Base-by-base conservation (phyloP, 163 green algal genomes). In the Scenedesmus sp. region DNA sequence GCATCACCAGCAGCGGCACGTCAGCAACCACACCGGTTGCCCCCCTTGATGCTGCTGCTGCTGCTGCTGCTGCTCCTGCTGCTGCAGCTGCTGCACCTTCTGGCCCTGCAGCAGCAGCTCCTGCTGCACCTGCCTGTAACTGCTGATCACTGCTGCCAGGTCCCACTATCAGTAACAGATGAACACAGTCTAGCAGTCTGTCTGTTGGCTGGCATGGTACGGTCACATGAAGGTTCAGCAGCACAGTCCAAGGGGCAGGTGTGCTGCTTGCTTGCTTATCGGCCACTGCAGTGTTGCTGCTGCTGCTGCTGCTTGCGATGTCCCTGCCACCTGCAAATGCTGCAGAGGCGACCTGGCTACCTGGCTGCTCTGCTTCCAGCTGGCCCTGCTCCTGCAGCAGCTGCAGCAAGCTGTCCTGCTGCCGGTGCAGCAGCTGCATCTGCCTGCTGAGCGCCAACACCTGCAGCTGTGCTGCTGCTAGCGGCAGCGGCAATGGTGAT, bases 1-100 rank as follows among this genome's bases (percentile, higher is more conserved):
- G 76, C 57, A 91, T 74, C 57, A 91, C 23, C 26, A 91, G 76
- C 74, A 91, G 70, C 15, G 76, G 76, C 13, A 87, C 26, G 15
- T 91, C 87, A 10, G 87, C 87, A 23, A 91, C n/a, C 15, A 91
- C 56, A 82, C 62, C 10, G 13, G 18, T 26, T 26, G 70, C 67
- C 18, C 18, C 54, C 20, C 8, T 4, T 6, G 3, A 6, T 62
- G 54, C 87, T 79, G 87, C 52, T 66, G 54, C 64, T 46, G 57
- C 57, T 55, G 83, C 84, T 81, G 84, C 34, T 83, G 66, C 26
- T 20, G 26, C 26, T 77, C 3, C 8, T 79, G 87, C 5, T 5
- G 34, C 85, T 70, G 46, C 12, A 26, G n/a, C 20, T 16, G 34
- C 59, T 15, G 59, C 59, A 73, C 20, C 12, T 20, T 73, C 70